Evolutionary conservation across 2,329 filamentous ascomycete species (phyloP).

Genomic region (Arthrobotrys megalospora): DNA sequence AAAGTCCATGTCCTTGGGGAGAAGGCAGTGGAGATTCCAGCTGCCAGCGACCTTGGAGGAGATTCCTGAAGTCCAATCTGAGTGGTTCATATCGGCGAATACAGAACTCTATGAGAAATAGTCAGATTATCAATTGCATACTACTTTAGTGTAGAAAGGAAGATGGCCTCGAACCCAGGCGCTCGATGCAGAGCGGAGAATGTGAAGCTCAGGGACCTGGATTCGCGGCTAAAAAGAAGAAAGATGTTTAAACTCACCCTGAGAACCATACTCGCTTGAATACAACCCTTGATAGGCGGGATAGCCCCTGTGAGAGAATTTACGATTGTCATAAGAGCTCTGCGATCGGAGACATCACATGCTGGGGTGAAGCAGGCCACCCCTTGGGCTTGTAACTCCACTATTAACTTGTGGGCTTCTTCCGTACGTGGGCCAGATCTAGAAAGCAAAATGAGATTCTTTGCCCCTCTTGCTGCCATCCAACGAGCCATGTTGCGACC

Average conservation of each 20-base stretch:
- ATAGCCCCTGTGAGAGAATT: conserved; percentile 7
- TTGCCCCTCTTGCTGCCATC: conserved; percentile 71
- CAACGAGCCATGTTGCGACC: conserved; percentile 72
- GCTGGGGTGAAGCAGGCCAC: conserved; percentile 23
- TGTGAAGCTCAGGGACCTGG: too few relatives aligned
- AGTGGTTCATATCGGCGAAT: conserved; percentile 63
- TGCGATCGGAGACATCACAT: conserved; percentile 22
- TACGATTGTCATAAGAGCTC: conserved; percentile 49
- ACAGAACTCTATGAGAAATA: conserved; percentile 44
- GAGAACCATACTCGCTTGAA: conserved; percentile 43
- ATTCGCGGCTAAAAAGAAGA: not conserved
- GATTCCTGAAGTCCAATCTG: conserved; percentile 70
- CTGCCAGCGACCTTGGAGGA: conserved; percentile 72
- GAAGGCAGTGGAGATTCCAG: conserved; percentile 72
- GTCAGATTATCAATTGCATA: not conserved
- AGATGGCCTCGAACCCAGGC: too few relatives aligned
- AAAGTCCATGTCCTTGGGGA: conserved; percentile 67
- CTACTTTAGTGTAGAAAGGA: too few relatives aligned
- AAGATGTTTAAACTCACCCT: conserved; percentile 27
- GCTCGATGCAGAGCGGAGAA: too few relatives aligned
- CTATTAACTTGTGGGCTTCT: not conserved
- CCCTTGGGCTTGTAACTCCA: conserved; percentile 4
- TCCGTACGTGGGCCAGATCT: conserved; percentile 68
- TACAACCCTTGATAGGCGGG: conserved; percentile 39
- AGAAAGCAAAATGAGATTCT: conserved; percentile 72